These are phyloP conservation scores for Aspergillus ibericus DNA, from an alignment of 2,329 filamentous ascomycete genomes.

Conservation along the genomic window DNA sequence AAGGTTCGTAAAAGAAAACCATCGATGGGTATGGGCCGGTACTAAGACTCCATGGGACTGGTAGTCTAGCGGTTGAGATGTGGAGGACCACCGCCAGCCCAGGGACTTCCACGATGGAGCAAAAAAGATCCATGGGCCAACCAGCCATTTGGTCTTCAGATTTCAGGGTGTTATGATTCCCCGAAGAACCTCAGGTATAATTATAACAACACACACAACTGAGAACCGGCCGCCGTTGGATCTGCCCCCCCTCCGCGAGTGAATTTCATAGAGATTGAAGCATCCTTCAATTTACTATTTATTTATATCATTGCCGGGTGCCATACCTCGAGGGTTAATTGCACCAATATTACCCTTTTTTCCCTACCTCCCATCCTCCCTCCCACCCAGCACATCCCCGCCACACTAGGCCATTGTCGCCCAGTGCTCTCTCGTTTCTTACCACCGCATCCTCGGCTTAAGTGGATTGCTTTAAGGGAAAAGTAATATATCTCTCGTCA, in stretches of 20 bases:
- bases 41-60: constrained; percentile 14
- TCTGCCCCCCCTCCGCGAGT: not conserved
- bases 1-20: constrained; percentile 9
- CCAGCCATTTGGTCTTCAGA: constrained; percentile 4
- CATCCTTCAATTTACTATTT: not conserved
- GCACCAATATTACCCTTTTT: not conserved
- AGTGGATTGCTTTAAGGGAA: not conserved
- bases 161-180: constrained; percentile 7
- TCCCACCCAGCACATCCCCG: constrained; percentile 16
- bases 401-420: constrained; percentile 17
- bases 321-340: not conserved
- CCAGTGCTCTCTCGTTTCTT: constrained; percentile 14
- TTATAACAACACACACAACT: not conserved
- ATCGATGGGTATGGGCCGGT: constrained; percentile 7
- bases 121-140: constrained; percentile 8
- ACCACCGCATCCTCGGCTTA: constrained; percentile 13
- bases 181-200: not conserved
- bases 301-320: not conserved
- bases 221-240: not conserved
- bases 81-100: constrained; percentile 14
- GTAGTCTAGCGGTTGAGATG: constrained; percentile 18
- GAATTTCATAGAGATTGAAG: not conserved
- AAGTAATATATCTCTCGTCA: constrained; percentile 23
- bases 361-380: not conserved
- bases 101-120: constrained; percentile 7